phyloP scores from a whole-genome alignment of 2,329 filamentous ascomycete genomes.

The Phialophora expanda region DNA sequence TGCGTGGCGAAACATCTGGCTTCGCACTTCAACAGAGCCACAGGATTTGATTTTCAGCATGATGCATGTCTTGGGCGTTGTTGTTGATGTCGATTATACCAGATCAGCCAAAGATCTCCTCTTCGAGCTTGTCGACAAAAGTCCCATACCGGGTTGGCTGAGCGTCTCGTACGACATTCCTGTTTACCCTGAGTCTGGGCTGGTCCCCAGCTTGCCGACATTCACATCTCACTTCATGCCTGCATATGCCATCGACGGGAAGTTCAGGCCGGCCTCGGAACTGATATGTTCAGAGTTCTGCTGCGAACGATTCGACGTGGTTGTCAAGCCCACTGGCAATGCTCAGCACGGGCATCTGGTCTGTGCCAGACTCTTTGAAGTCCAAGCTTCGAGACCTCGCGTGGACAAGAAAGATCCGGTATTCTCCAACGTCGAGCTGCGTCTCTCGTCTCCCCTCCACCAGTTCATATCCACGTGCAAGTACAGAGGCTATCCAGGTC shows the following conservation, averaged over 20 bases:
- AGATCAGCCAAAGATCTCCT: not conserved
- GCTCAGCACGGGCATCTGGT: not conserved
- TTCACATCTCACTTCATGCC: conserved; percentile 1
- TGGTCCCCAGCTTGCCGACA: not conserved
- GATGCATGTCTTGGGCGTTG: not conserved
- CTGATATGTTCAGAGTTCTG: not conserved
- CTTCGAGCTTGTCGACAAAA: conserved; percentile 3
- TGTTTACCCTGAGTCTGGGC: not conserved
- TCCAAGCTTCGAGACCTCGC: not conserved
- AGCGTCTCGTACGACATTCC: not conserved
- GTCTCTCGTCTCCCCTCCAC: not conserved
- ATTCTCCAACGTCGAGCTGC: not conserved
- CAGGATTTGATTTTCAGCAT: conserved; percentile 11
- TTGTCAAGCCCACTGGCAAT: not conserved
- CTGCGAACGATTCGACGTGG: not conserved
- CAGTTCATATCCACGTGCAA: not conserved
- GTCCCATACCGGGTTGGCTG: not conserved
- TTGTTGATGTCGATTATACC: not conserved
- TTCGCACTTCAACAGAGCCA: conserved; percentile 10
- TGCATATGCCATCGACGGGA: not conserved
- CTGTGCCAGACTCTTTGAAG: not conserved
- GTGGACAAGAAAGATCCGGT: not conserved
- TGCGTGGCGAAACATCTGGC: conserved; percentile 7
- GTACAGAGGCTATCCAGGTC: not conserved
- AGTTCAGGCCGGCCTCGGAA: not conserved